A percentile compares a stretch with the other conserved stretches of the same genome.
These are phyloP conservation scores for Pinus tabuliformis DNA, from an alignment of 75 land plant genomes.

Conservation along the genomic window DNA sequence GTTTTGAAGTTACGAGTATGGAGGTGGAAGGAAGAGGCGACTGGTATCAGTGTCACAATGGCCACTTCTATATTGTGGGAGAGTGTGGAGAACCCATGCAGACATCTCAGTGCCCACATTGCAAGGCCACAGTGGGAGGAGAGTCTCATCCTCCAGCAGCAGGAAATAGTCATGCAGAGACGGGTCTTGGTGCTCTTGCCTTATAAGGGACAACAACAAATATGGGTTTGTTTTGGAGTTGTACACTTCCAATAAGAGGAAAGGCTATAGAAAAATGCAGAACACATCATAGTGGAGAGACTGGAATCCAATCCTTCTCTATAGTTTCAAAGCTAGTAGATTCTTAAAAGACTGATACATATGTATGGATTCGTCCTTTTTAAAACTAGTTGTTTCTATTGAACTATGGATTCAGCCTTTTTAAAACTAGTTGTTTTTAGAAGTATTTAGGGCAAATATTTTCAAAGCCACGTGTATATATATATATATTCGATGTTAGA, in stretches of 20 bases:
- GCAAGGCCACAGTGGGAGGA: slow-evolving; percentile 16
- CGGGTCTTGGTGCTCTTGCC: slow-evolving; percentile 10
- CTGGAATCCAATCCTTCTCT: too few relatives aligned
- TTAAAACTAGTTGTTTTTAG: too few relatives aligned
- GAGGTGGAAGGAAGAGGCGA: slow-evolving; percentile 15
- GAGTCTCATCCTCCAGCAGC: slow-evolving; percentile 8
- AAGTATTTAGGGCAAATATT: too few relatives aligned
- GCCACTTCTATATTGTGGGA: slow-evolving; percentile 23
- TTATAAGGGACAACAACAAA: slow-evolving; percentile 10
- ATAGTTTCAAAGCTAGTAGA: too few relatives aligned
- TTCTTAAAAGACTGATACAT: too few relatives aligned
- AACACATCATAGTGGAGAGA: too few relatives aligned
- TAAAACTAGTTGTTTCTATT: too few relatives aligned
- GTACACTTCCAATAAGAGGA: neutral
- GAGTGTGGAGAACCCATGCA: slow-evolving; percentile 29
- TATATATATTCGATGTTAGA: too few relatives aligned
- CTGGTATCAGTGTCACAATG: slow-evolving; percentile 28
- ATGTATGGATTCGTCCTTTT: too few relatives aligned
- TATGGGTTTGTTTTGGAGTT: slow-evolving; percentile 35
- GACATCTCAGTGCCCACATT: slow-evolving; percentile 25
- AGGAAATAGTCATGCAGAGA: slow-evolving; percentile 17
- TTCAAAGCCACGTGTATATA: too few relatives aligned
- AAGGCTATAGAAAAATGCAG: too few relatives aligned
- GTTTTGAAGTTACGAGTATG: slow-evolving; percentile 1
- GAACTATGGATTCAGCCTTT: too few relatives aligned